A percentile compares a stretch with the other conserved stretches of the same genome.
phyloP scores from a whole-genome alignment of 768 basidiomycete genomes.

The Tylopilus rubrobrunneus region DNA sequence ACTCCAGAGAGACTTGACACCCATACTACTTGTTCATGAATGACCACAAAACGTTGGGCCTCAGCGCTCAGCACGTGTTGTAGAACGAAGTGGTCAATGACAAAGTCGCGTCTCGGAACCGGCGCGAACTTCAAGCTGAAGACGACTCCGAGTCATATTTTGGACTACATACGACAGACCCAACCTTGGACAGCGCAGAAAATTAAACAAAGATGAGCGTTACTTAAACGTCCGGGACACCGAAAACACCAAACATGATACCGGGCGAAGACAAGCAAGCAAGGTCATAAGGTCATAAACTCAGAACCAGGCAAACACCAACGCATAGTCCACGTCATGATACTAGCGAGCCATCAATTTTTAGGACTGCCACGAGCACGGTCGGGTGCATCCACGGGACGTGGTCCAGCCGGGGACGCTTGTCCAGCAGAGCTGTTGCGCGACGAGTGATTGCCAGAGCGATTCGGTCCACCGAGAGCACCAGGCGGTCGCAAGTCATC shows the following conservation, averaged over 20 bases:
- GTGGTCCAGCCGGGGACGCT: conserved; percentile 47
- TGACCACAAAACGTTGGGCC: neutral
- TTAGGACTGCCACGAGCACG: conserved; percentile 25
- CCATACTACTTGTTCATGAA: conserved; percentile 50
- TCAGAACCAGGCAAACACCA: conserved; percentile 3
- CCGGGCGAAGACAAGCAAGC: conserved; percentile 13
- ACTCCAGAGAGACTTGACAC: conserved; percentile 96
- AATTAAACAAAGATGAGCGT: conserved; percentile 17
- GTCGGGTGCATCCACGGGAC: conserved; percentile 28
- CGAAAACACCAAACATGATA: conserved; percentile 15
- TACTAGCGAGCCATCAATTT: conserved; percentile 12
- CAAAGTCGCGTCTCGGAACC: conserved; percentile 6
- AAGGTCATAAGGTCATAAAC: conserved; percentile 8
- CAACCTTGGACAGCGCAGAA: conserved; percentile 6
- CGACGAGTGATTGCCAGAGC: conserved; percentile 35
- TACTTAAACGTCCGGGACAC: conserved; percentile 9
- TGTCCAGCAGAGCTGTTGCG: conserved; percentile 50
- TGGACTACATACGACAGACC: conserved; percentile 1
- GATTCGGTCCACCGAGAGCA: conserved; percentile 23
- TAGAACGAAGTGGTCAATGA: neutral
- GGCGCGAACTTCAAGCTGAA: neutral
- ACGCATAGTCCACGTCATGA: conserved; percentile 10
- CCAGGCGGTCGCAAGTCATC: conserved; percentile 31
- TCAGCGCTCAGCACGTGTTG: neutral
- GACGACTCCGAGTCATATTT: neutral